Evolutionary conservation across 2,329 filamentous ascomycete species (phyloP), one percentile per base, ranked within the genome.

Genomic region (Fusarium anguioides): DNA sequence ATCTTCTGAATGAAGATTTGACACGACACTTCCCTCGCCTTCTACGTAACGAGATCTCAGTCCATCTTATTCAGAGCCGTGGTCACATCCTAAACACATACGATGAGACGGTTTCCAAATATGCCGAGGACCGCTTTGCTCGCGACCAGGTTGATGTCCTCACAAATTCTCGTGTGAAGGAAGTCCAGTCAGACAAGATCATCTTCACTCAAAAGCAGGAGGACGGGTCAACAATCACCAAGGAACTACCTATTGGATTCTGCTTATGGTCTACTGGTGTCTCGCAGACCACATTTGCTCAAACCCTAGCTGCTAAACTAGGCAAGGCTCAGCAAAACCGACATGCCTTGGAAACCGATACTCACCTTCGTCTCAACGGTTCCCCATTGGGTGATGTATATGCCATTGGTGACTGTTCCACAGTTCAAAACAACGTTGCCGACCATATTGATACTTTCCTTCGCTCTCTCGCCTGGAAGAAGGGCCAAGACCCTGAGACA

Each of bases 221-320:
- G 5, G 83, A 93, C 52, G 94, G 93, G 40, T 87, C 88, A 27
- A 79, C 89, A 0, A 72, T 97, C n/a, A 91, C 89, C 23, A 99
- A 99, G 77, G 96, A 99, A 74, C 87, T 99, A 0, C 95, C 96
- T 0, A 94, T 93, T 83, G 96, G 94, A 26, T 97, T 99, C 81
- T 98, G 96, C 73, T 84, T 99, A 15, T 99, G 96, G 96, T 98
- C 96, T 0, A 99, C 96, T 1, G 96, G 96, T 63, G 95, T 99
- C 39, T 84, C 94, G 0, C 96, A 97, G 76, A 92, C 93, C 6
- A 86, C 91, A 24, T 89, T 99, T 68, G 91, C 88, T 75, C 87
- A 93, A 78, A 90, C 82, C 18, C 81, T 99, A 26, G 90, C 94
- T 4, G 82, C 86, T n/a, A 92, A 93, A 72, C 87, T 99, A 4